phyloP scores from a whole-genome alignment of 306 rosid genomes.

The Cicer judaicum region DNA sequence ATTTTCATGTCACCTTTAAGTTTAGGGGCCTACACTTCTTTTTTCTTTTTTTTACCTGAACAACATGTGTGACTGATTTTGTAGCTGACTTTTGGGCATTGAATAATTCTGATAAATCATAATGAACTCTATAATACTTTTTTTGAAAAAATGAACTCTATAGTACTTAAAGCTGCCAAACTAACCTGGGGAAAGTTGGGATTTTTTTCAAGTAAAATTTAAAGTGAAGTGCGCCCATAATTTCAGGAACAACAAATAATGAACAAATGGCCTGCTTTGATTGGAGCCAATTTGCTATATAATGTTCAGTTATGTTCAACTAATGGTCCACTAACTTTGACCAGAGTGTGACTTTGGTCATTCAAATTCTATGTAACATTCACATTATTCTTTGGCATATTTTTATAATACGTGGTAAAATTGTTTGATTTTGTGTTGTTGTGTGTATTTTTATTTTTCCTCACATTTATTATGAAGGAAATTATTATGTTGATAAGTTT shows the following conservation, averaged over 20 bases:
- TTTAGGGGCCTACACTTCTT: slow-evolving; percentile 51
- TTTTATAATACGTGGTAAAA: no score
- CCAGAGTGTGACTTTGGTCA: no score
- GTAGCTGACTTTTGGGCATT: slow-evolving; percentile 37
- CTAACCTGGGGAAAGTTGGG: not conserved
- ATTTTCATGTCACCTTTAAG: slow-evolving; percentile 25
- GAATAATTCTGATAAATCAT: slow-evolving; percentile 37
- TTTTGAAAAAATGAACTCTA: no score
- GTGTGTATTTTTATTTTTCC: no score
- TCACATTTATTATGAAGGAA: no score
- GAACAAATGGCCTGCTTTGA: slow-evolving; percentile 29
- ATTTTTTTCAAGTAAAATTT: not conserved
- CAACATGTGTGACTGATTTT: slow-evolving; percentile 4
- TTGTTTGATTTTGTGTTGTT: no score
- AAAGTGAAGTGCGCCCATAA: not conserved
- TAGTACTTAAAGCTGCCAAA: slow-evolving; percentile 34
- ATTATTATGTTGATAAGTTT: no score
- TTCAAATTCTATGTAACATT: no score
- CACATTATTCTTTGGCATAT: no score
- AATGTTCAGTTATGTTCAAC: slow-evolving; percentile 30
- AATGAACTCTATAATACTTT: not conserved
- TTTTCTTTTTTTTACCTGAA: slow-evolving; percentile 10
- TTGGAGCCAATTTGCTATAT: slow-evolving; percentile 28
- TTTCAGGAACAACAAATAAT: not conserved
- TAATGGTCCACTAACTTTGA: no score